Base-by-base conservation (phyloP, 1,284 basidiomycete genomes). In the Stygiomarasmius scandens region DNA sequence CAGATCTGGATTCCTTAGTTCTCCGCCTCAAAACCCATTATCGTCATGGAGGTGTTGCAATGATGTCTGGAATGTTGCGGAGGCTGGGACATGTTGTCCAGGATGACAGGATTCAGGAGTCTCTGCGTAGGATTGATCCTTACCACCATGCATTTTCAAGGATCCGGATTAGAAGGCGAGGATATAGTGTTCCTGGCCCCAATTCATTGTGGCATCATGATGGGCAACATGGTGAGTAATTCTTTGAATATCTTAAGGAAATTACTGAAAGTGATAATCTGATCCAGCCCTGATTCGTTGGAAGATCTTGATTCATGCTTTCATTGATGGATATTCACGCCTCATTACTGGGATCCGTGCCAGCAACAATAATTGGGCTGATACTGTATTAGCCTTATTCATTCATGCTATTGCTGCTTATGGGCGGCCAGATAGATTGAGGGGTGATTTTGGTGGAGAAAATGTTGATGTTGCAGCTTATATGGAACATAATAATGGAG, bases 221-320 rank as follows among this genome's bases (percentile, higher is more conserved):
- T 63, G 69, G 71, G 0, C 70, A 73, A 38, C 71, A 72, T 59
- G 70, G 70, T 71, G 48, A 51, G 62, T n/a, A n/a, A n/a, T n/a
- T n/a, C n/a, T n/a, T n/a, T n/a, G n/a, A n/a, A n/a, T n/a, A n/a
- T n/a, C n/a, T n/a, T n/a, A n/a, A n/a, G n/a, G n/a, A n/a, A n/a
- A n/a, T n/a, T n/a, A n/a, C n/a, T n/a, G n/a, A n/a, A n/a, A n/a
- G n/a, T 20, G 24, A 22, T 52, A 8, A 16, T 46, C 4, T 9
- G 8, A 8, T 19, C 12, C 47, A 74, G 71, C 69, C 20, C 62
- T 74, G 0, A 73, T 73, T 16, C 57, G 65, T 1, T 77, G 61
- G 61, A 67, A 69, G 20, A 62, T 76, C n/a, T 67, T 75, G 2
- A 74, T 72, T 2, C 74, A 77, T 60, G 69, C 60, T 2, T 69